These are phyloP conservation scores for Rhizophagus clarus DNA, from an alignment of 192 early-diverging fungal species.

Conservation along the genomic window DNA sequence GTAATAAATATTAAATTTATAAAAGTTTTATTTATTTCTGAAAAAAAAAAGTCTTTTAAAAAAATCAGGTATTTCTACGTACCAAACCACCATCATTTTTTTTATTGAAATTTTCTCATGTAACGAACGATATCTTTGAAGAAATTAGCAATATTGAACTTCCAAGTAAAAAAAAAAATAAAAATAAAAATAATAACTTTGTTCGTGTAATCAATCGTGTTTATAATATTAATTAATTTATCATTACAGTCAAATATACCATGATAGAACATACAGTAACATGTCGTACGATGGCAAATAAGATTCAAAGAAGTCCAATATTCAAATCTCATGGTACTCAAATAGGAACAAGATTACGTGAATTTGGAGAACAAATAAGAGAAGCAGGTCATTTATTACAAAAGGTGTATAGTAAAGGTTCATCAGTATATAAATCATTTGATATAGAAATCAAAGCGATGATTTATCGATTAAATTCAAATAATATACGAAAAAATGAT, in stretches of 20 bases:
- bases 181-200: too few relatives aligned
- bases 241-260: too few relatives aligned
- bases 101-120: background rate
- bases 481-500: background rate
- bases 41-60: too few relatives aligned
- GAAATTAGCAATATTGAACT: background rate
- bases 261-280: background rate
- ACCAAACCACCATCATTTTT: background rate
- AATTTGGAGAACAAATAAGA: background rate
- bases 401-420: constrained; percentile 17
- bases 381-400: background rate
- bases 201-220: background rate
- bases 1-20: too few relatives aligned
- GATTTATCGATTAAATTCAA: background rate
- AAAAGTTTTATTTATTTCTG: too few relatives aligned
- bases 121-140: background rate
- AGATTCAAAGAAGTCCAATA: background rate
- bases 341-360: background rate
- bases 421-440: constrained; percentile 15
- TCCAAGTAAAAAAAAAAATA: background rate
- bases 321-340: background rate
- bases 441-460: background rate
- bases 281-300: constrained; percentile 1
- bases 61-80: background rate
- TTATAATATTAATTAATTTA: too few relatives aligned